These are phyloP conservation scores for Eruca vesicaria DNA, from an alignment of 441 rosid species.

Conservation along the genomic window DNA sequence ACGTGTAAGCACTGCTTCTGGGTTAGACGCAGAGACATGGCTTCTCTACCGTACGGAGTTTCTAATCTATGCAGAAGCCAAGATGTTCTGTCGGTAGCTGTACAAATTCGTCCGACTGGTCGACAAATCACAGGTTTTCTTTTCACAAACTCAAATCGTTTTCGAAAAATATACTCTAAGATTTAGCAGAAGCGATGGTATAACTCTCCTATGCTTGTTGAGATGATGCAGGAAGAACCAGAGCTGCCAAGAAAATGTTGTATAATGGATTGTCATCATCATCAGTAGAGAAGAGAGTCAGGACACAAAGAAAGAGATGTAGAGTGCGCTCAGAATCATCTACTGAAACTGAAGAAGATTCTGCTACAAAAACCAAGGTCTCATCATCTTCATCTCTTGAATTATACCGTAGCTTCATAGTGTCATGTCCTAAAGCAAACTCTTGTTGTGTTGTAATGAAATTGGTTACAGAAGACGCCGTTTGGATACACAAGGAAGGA, in stretches of 20 bases:
- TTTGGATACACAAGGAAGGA: constrained; percentile 92
- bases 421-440: background rate
- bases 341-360: constrained; percentile 32
- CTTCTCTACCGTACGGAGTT: constrained; percentile 29
- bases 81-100: constrained; percentile 5
- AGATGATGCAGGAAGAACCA: constrained; percentile 15
- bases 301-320: constrained; percentile 21
- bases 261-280: constrained; percentile 22
- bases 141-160: background rate
- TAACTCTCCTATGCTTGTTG: background rate
- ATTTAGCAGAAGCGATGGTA: constrained; percentile 6
- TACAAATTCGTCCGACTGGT: constrained; percentile 13
- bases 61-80: constrained; percentile 25
- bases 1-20: constrained; percentile 6
- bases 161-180: background rate
- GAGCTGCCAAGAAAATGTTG: constrained; percentile 5
- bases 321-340: constrained; percentile 30
- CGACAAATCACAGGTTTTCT: background rate
- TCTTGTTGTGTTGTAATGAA: background rate
- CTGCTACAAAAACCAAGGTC: constrained; percentile 31
- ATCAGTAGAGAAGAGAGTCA: background rate
- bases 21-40: constrained; percentile 21
- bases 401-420: background rate
- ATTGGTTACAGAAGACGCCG: constrained; percentile 45
- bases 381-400: background rate